Evolutionary conservation across 164 flowering plant species (phyloP), one percentile per base, ranked within the genome.

Genomic region (Annona squamosa): DNA sequence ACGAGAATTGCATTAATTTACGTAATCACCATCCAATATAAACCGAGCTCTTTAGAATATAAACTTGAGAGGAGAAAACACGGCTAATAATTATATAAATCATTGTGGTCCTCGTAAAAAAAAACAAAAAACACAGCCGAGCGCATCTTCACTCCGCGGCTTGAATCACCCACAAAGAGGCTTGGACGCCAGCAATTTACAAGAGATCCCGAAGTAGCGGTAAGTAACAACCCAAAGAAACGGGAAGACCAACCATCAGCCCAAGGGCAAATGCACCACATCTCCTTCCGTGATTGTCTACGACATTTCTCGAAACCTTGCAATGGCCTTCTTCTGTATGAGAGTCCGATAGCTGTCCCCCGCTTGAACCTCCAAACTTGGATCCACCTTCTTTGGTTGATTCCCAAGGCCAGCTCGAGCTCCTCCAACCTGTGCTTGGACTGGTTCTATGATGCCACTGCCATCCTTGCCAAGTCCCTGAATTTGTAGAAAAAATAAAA

Each of bases 401-500:
- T 88, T 90, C 65, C 98, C 98, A 2, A 96, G 90, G 70, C 98
- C 99, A 9, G 97, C 97, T 77, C 97, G 84, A 9, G 76, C 81
- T 4, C 87, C 99, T 76, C 75, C 70, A 9, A 85, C 83, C 75
- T 87, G 87, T 16, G 99, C 94, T 77, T 87, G 91, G 19, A 96
- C 99, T 4, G 99, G 99, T 78, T 92, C 97, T 19, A 79, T 80
- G 84, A 96, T 87, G 69, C 98, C 98, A 76, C 99, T 92, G 48
- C 99, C 97, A 82, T 96, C 97, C 83, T 86, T 96, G 9, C 99
- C 99, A 56, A 93, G 78, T 63, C 99, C 99, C 98, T 96, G 83
- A 13, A 2, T 66, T 5, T 63, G 65, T 16, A 9, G 45, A 42
- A 16, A 66, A 66, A 41, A 42, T 45, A 61, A n/a, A 71, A 71